Evolutionary conservation across 371 early-diverging fungal genomes (phyloP).

Genomic region (Mucor piriformis): DNA sequence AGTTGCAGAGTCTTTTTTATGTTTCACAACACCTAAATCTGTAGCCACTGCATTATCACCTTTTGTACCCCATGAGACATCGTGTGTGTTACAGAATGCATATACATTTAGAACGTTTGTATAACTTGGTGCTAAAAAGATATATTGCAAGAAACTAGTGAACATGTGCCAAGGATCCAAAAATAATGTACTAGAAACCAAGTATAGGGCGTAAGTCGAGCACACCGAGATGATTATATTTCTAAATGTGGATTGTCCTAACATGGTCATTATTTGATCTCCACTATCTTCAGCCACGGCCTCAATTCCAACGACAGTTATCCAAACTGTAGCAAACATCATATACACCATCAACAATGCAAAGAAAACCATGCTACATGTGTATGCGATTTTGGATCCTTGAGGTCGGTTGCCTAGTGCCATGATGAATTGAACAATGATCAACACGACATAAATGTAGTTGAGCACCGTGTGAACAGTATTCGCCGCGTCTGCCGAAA

Average conservation of each 20-base stretch:
- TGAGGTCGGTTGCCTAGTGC: slow-evolving; percentile 81
- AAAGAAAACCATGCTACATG: slow-evolving; percentile 48
- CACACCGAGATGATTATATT: slow-evolving; percentile 64
- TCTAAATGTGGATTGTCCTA: slow-evolving; percentile 48
- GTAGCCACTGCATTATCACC: slow-evolving; percentile 67
- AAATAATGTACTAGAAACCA: slow-evolving; percentile 65
- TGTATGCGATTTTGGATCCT: slow-evolving; percentile 52
- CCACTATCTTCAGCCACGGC: slow-evolving; percentile 31
- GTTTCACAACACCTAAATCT: slow-evolving; percentile 49
- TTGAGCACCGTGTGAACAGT: slow-evolving; percentile 35
- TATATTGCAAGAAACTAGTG: slow-evolving; percentile 85
- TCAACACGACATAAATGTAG: slow-evolving; percentile 55
- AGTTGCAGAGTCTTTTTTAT: slow-evolving; percentile 35
- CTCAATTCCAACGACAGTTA: slow-evolving; percentile 49
- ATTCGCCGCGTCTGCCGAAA: slow-evolving; percentile 13
- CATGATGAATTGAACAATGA: slow-evolving; percentile 64
- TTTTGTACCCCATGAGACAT: slow-evolving; percentile 96
- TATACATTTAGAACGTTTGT: slow-evolving; percentile 92
- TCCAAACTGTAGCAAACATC: slow-evolving; percentile 62
- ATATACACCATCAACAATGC: slow-evolving; percentile 63
- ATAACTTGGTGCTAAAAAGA: slow-evolving; percentile 80
- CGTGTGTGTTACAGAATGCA: slow-evolving; percentile 92
- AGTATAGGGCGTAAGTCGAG: slow-evolving; percentile 70
- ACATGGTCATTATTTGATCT: slow-evolving; percentile 32
- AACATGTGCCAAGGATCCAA: slow-evolving; percentile 94